A percentile compares a stretch with the other conserved stretches of the same genome.
phyloP scores from a whole-genome alignment of 2,329 filamentous ascomycete genomes.

The Aspergillus melleus region DNA sequence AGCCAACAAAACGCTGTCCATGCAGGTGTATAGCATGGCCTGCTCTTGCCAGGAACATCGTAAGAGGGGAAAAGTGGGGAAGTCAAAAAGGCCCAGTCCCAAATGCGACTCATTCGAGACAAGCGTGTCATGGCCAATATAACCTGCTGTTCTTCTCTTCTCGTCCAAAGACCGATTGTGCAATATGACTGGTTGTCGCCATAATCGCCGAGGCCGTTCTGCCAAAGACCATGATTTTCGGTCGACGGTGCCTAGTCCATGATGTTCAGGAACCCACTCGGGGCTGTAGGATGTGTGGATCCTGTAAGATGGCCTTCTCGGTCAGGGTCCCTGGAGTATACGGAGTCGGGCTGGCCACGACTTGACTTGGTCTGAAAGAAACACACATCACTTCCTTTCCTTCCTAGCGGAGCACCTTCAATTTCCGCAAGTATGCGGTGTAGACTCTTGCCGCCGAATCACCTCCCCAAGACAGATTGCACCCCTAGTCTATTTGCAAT shows the following conservation, averaged over 20 bases:
- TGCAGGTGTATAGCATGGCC: neutral
- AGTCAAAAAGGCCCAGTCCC: neutral
- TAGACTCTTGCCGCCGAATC: neutral
- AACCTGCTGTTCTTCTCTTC: neutral
- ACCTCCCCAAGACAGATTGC: neutral
- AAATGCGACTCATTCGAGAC: neutral
- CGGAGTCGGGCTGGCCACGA: neutral
- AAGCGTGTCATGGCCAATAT: neutral
- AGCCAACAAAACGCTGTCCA: constrained; percentile 5
- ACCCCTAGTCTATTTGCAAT: neutral
- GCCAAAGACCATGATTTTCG: neutral
- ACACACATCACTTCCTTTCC: neutral
- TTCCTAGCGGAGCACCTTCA: neutral
- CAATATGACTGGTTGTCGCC: neutral
- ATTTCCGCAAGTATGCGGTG: constrained; percentile 4
- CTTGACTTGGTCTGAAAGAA: neutral
- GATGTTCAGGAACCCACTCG: neutral
- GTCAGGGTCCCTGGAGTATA: neutral
- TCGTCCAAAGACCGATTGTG: neutral
- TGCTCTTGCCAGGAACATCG: constrained; percentile 4
- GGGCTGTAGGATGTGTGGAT: neutral
- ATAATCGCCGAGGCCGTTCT: neutral
- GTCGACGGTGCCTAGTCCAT: neutral
- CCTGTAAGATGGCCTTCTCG: neutral
- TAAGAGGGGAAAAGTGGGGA: neutral